These are phyloP conservation scores for Aureococcus anophagefferens DNA, from an alignment of 108 stramenopile genomes.

Conservation along the genomic window DNA sequence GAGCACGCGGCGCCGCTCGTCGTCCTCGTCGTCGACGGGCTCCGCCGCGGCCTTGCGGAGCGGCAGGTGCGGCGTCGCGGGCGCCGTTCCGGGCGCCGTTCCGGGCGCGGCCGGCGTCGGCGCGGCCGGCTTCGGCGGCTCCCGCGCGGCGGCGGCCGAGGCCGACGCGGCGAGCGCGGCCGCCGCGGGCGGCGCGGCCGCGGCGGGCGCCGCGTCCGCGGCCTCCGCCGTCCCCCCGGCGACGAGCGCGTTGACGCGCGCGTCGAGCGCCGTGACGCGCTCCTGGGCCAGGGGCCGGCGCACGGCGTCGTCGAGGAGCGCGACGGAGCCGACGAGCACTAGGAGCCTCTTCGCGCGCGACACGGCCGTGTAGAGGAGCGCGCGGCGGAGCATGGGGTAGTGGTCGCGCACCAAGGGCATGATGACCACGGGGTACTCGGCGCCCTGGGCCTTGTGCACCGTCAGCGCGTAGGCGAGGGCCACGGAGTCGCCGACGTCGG, in stretches of 20 bases:
- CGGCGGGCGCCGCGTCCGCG: background rate
- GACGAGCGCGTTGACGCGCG: no score
- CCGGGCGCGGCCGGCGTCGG: no score
- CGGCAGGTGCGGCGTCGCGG: no score
- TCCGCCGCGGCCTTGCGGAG: no score
- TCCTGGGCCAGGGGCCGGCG: background rate
- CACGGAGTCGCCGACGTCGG: background rate
- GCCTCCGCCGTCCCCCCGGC: background rate
- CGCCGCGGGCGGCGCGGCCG: slow-evolving; percentile 1
- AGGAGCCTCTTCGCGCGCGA: slow-evolving; percentile 3
- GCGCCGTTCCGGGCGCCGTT: no score
- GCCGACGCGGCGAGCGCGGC: background rate
- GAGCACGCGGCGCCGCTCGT: no score
- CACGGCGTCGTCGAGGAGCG: background rate
- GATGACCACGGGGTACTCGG: slow-evolving; percentile 13
- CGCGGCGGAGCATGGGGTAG: background rate
- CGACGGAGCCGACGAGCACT: background rate
- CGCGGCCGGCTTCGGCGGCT: no score
- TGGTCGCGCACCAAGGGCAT: background rate
- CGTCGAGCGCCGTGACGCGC: no score
- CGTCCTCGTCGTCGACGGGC: no score
- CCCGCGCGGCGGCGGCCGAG: no score
- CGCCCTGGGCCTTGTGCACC: slow-evolving; percentile 18
- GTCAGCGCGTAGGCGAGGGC: slow-evolving; percentile 13
- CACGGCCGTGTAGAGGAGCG: slow-evolving; percentile 12